Evolutionary conservation across 1,139 yeast species (phyloP), one percentile per base, ranked within the genome.

Genomic region (Debaryomyces fabryi): DNA sequence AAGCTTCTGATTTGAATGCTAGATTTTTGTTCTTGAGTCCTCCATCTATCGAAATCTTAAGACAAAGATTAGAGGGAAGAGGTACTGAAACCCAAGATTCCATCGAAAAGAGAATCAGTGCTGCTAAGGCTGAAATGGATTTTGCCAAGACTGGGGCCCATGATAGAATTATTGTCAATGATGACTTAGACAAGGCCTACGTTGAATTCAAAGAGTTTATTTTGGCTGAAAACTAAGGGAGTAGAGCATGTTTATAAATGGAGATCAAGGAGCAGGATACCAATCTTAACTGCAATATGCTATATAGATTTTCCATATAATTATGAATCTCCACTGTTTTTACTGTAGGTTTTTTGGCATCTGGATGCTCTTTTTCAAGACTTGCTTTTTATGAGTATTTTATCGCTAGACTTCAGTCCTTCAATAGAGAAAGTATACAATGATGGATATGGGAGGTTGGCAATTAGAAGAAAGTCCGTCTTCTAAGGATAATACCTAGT

Each of bases 51-150:
- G 96, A 88, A 47, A 82, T 77, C 49, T 81, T 93, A 62, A 82
- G 82, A 63, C 67, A 71, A 50, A 83, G 99, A 69, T 81, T 95
- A 60, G 80, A 78, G 46, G 86, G 88, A 45, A 87, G 99, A 72
- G 98, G 99, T 53, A 93, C 99, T 38, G 99, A 93, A 74, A 87
- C 96, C 41, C 78, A 79, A 25, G 98, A 92, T 59, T 84, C 95
- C 43, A 65, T 93, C 49, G 81, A 80, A 58, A 90, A 88, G 76
- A 85, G 99, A 71, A 75, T 93, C 49, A 78, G 78, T 47, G 96
- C 96, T 53, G 98, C 99, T 29, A 60, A 82, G 52, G 86, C 88
- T 46, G 99, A 93, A 73, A 67, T 95, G 72, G 97, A 85, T 57
- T 93, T 85, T 69, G 85, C 97, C 36, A 72, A 88, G 63, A 82